A percentile compares a stretch with the other conserved stretches of the same genome.
Conservation (phyloP, 2,329 filamentous ascomycete species). For the Fusarium tuaranense region DNA sequence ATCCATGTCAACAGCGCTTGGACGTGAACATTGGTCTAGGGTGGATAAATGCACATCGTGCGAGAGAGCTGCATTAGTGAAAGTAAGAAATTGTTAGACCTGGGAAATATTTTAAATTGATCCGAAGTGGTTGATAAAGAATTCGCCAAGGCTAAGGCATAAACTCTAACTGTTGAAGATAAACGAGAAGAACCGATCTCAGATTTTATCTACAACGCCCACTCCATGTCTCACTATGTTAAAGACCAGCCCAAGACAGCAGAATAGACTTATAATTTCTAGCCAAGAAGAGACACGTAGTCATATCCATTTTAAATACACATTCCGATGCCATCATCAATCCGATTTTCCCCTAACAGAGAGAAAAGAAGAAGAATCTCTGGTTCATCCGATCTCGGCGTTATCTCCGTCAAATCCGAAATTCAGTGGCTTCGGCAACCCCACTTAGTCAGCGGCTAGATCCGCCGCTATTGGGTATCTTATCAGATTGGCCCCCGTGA, state of each 20-base stretch:
- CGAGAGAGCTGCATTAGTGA: not conserved
- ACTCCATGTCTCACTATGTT: not conserved
- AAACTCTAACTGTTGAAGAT: not conserved
- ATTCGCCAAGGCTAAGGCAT: not conserved
- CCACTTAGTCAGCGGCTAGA: slow-evolving; percentile 38
- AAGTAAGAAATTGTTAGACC: not conserved
- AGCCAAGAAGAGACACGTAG: accelerated
- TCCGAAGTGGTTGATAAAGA: not conserved
- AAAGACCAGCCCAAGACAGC: not conserved
- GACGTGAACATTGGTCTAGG: not conserved
- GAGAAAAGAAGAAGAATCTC: not conserved
- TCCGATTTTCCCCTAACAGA: not conserved
- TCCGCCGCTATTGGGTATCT: slow-evolving; percentile 43
- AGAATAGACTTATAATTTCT: no score
- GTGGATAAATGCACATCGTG: not conserved
- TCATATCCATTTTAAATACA: accelerated
- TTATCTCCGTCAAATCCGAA: not conserved
- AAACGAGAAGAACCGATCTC: not conserved
- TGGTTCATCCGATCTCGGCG: slow-evolving; percentile 1
- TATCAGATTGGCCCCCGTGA: slow-evolving; percentile 37
- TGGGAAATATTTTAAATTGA: not conserved
- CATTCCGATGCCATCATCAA: not conserved
- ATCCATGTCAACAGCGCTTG: not conserved
- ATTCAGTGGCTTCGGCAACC: not conserved
- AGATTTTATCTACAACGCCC: not conserved